A percentile compares a stretch with the other conserved stretches of the same genome.
These are phyloP conservation scores for Pichia eremophila DNA, from an alignment of 805 yeast genomes.

Conservation along the genomic window DNA sequence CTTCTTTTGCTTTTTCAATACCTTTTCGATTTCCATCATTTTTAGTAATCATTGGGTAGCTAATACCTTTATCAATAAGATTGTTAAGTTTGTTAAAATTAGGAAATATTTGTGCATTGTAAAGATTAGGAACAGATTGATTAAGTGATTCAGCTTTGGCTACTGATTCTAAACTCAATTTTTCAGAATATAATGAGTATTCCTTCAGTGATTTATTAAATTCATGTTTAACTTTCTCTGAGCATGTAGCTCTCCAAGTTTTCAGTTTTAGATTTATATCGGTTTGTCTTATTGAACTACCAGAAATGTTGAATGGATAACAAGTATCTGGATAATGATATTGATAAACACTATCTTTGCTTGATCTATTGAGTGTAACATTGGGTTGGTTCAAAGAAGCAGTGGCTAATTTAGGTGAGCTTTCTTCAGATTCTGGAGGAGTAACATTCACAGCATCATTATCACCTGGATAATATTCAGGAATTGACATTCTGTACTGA, in stretches of 20 bases:
- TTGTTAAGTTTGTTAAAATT: slow-evolving; percentile 15
- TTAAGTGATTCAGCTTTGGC: neutral
- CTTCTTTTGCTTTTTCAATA: neutral
- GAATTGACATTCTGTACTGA: slow-evolving; percentile 11
- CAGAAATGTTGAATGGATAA: slow-evolving; percentile 23
- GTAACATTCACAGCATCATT: slow-evolving; percentile 11
- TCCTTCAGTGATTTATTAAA: slow-evolving; percentile 31
- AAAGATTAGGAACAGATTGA: neutral
- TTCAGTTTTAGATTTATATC: slow-evolving; percentile 28
- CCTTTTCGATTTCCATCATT: neutral
- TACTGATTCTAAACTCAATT: slow-evolving; percentile 1
- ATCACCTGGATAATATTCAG: slow-evolving; percentile 7
- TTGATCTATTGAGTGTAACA: slow-evolving; percentile 9
- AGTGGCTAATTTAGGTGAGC: slow-evolving; percentile 17
- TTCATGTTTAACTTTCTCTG: slow-evolving; percentile 32
- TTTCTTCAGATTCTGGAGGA: slow-evolving; percentile 21
- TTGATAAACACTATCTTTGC: slow-evolving; percentile 17
- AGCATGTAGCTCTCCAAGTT: slow-evolving; percentile 36
- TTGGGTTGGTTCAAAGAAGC: slow-evolving; percentile 14
- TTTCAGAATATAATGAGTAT: slow-evolving; percentile 28
- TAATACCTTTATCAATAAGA: slow-evolving; percentile 14
- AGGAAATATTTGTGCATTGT: slow-evolving; percentile 7
- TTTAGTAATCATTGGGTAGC: slow-evolving; percentile 1
- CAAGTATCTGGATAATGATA: slow-evolving; percentile 29
- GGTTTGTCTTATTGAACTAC: slow-evolving; percentile 15